Base-by-base conservation (phyloP, 139 green algal species). In the Chlamydomonas sphaeroides region DNA sequence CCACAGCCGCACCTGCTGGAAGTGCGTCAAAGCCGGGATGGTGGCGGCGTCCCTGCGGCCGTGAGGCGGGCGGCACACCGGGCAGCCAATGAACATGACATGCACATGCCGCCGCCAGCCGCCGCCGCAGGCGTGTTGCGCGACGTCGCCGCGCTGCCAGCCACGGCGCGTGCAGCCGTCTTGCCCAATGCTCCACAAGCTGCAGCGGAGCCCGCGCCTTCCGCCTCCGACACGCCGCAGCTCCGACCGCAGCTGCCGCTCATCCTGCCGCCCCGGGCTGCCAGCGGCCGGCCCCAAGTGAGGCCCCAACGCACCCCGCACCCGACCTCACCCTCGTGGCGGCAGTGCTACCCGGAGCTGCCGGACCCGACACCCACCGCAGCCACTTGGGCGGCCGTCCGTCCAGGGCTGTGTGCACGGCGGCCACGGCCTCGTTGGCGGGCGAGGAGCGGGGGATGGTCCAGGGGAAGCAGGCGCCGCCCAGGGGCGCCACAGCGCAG, bases 11-110 rank as follows among this genome's bases (percentile, higher is more conserved):
- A 84, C 18, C 61, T 88, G 48, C 45, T 92, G 79, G 57, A 96
- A 89, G 32, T 84, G 51, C 0, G 92, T 85, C 48, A 93, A 78
- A 0, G 92, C 93, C 8, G 93, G 92, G 48, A 96, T 95, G 73
- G 86, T 95, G 18, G 87, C 91, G 53, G 90, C 89, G 41, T 89
- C 84, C 49, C 80, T 84, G 76, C 8, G 72, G 20, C 18, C 0
- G 11, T 51, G 48, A 28, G 33, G 21, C 3, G 1, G 41, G 38
- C 21, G 53, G 17, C 30, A 5, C 8, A 30, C 39, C 57, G 3
- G 28, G 67, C 3, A 26, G 67, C 0, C 56, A 14, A 30, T 26
- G 51, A 5, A 30, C 25, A 8, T 56, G 35, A 5, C 36, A 71
- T 2, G n/a, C n/a, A n/a, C n/a, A n/a, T 8, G 33, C 23, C 5